These are phyloP conservation scores for Beauveria asiatica DNA, from an alignment of 2,329 filamentous ascomycete genomes.

Conservation along the genomic window DNA sequence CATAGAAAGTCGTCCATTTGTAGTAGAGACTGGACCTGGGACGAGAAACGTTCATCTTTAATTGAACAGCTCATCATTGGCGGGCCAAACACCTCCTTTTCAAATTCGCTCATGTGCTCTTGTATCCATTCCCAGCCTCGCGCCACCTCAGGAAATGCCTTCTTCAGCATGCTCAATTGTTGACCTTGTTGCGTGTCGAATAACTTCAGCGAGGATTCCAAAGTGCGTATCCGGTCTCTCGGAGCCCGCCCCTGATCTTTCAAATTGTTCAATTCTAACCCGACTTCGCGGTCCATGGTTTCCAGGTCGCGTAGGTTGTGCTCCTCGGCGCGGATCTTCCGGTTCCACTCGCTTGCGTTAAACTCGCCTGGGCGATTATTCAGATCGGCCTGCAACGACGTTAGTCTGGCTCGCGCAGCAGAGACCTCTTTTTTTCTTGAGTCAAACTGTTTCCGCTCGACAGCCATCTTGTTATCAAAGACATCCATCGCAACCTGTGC, in stretches of 20 bases:
- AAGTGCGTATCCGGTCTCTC: slow-evolving; percentile 27
- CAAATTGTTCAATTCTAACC: slow-evolving; percentile 33
- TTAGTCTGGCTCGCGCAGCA: slow-evolving; percentile 48
- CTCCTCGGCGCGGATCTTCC: slow-evolving; percentile 57
- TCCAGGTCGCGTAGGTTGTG: slow-evolving; percentile 45
- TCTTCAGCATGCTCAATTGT: slow-evolving; percentile 57
- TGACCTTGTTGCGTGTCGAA: slow-evolving; percentile 70
- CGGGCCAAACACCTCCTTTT: slow-evolving; percentile 71
- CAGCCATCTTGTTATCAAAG: slow-evolving; percentile 35
- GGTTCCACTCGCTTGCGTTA: slow-evolving; percentile 61
- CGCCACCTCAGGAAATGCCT: slow-evolving; percentile 53
- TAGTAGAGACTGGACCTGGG: slow-evolving; percentile 45
- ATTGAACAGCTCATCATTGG: slow-evolving; percentile 73
- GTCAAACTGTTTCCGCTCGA: slow-evolving; percentile 41
- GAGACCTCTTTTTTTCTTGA: slow-evolving; percentile 43
- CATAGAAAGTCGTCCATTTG: slow-evolving; percentile 46
- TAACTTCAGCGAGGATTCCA: slow-evolving; percentile 42
- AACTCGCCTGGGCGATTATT: slow-evolving; percentile 58
- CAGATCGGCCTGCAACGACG: slow-evolving; percentile 52
- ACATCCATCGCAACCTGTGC: slow-evolving; percentile 33
- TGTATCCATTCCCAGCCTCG: slow-evolving; percentile 77
- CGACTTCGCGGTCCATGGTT: slow-evolving; percentile 29
- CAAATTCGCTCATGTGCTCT: slow-evolving; percentile 58
- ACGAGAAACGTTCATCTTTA: slow-evolving; percentile 58
- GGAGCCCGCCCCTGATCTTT: slow-evolving; percentile 33